Conservation (phyloP, 2,329 filamentous ascomycete species). For the Conoideocrella luteorostrata region DNA sequence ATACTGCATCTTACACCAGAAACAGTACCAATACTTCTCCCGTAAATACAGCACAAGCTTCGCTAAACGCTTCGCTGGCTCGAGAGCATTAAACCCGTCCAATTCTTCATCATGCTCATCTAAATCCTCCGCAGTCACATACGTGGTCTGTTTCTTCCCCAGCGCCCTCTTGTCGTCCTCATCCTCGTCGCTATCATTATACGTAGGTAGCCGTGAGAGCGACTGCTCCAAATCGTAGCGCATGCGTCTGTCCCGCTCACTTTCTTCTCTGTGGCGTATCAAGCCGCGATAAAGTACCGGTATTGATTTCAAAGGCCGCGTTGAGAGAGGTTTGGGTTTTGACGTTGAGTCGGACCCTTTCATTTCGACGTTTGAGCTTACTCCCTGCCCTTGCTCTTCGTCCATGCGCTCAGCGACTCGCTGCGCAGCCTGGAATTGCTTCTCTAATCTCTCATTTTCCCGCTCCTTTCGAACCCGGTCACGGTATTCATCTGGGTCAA, state of each 20-base stretch:
- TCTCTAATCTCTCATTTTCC: constrained; percentile 62
- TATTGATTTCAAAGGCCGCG: constrained; percentile 52
- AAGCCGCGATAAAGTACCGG: constrained; percentile 77
- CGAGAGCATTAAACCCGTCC: constrained; percentile 68
- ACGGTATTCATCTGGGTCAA: constrained; percentile 64
- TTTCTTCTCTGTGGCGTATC: constrained; percentile 61
- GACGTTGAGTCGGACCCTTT: constrained; percentile 28
- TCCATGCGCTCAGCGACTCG: constrained; percentile 75
- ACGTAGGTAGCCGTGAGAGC: constrained; percentile 55
- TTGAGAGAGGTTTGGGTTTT: constrained; percentile 24
- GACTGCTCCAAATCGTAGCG: constrained; percentile 61
- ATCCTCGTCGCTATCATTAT: constrained; percentile 65
- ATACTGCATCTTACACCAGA: constrained; percentile 91
- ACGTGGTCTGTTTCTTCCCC: constrained; percentile 47
- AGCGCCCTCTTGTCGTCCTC: constrained; percentile 65
- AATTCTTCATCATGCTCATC: constrained; percentile 78
- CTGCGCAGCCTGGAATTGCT: constrained; percentile 69
- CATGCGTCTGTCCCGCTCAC: constrained; percentile 60
- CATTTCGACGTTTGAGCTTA: constrained; percentile 4
- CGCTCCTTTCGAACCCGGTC: constrained; percentile 65
- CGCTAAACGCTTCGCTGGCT: constrained; percentile 58
- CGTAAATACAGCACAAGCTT: constrained; percentile 65
- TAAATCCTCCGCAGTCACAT: constrained; percentile 59
- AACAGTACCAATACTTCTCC: constrained; percentile 73
- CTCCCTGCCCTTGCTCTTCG: constrained; percentile 36